A percentile compares a stretch with the other conserved stretches of the same genome.
These are phyloP conservation scores for Elaeis oleifera DNA, from an alignment of 202 grass and related monocot species.

Conservation along the genomic window DNA sequence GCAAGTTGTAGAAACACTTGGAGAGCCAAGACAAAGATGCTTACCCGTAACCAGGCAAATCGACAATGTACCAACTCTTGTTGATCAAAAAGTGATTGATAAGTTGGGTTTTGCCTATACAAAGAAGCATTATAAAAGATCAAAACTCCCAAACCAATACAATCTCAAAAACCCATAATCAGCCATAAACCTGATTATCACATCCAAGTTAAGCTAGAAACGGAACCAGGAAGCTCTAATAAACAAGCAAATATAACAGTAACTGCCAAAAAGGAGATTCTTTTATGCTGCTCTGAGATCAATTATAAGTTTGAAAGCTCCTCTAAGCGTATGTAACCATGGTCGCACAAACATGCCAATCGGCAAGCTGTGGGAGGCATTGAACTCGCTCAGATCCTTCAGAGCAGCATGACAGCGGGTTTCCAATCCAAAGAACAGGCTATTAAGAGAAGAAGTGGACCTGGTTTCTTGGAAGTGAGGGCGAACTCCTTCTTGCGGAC, in stretches of 20 bases:
- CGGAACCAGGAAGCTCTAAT: no score
- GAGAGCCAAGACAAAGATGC: constrained; percentile 10
- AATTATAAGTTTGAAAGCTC: no score
- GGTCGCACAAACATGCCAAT: no score
- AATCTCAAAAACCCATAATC: constrained; percentile 4
- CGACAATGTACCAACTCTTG: constrained; percentile 93
- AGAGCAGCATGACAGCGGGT: no score
- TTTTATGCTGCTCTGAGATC: no score
- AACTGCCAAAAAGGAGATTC: no score
- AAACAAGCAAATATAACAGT: no score
- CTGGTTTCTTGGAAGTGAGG: constrained; percentile 93
- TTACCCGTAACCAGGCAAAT: constrained; percentile 95
- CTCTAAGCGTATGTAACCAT: no score
- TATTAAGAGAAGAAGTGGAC: constrained; percentile 9
- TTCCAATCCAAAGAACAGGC: no score
- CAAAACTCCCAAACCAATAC: background rate
- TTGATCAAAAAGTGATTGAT: constrained; percentile 97
- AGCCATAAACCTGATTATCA: background rate
- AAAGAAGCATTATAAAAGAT: constrained; percentile 9
- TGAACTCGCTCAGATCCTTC: no score
- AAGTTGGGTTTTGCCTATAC: constrained; percentile 76
- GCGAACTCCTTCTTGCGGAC: constrained; percentile 81
- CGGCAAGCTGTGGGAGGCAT: no score
- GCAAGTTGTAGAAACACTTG: background rate
- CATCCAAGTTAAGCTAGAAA: no score